Percentiles rank a stretch among this genome's conserved stretches.
phyloP scores from a whole-genome alignment of 768 basidiomycete species.

The Albatrellus ellisii region DNA sequence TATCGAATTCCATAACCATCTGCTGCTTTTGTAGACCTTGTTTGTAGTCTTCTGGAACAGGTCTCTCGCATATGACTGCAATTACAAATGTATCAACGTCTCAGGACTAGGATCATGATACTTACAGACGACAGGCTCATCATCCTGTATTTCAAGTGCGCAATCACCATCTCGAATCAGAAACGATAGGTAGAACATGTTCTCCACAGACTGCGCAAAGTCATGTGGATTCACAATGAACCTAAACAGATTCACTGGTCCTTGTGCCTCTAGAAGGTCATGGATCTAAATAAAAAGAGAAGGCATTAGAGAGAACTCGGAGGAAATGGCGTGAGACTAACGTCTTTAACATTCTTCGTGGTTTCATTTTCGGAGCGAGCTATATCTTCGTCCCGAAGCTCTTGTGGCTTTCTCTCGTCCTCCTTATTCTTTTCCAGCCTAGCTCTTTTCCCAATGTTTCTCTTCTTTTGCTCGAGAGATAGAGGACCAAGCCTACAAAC shows the following conservation, averaged over 20 bases:
- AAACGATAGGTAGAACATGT: slow-evolving; percentile 91
- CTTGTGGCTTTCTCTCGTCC: slow-evolving; percentile 58
- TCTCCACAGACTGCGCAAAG: slow-evolving; percentile 93
- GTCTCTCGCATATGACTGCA: slow-evolving; percentile 50
- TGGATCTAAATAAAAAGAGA: slow-evolving; percentile 33
- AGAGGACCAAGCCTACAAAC: slow-evolving; percentile 80
- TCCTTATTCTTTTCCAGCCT: slow-evolving; percentile 63
- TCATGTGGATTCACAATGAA: slow-evolving; percentile 84
- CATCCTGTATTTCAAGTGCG: slow-evolving; percentile 50
- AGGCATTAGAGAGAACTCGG: neutral
- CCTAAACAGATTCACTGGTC: slow-evolving; percentile 63
- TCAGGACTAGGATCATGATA: neutral
- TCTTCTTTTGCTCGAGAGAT: slow-evolving; percentile 73
- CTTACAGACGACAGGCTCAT: slow-evolving; percentile 69
- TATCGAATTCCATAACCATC: slow-evolving; percentile 85
- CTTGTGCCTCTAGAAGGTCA: slow-evolving; percentile 37
- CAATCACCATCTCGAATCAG: slow-evolving; percentile 78
- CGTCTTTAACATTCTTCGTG: slow-evolving; percentile 68
- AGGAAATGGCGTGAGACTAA: slow-evolving; percentile 24
- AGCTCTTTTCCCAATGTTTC: slow-evolving; percentile 42
- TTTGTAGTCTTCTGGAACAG: slow-evolving; percentile 48
- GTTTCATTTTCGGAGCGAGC: slow-evolving; percentile 79
- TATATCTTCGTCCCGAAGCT: slow-evolving; percentile 76
- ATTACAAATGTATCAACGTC: neutral
- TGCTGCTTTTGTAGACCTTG: slow-evolving; percentile 64